Conservation (phyloP, 345 rosid genomes). For the Populus euphratica region DNA sequence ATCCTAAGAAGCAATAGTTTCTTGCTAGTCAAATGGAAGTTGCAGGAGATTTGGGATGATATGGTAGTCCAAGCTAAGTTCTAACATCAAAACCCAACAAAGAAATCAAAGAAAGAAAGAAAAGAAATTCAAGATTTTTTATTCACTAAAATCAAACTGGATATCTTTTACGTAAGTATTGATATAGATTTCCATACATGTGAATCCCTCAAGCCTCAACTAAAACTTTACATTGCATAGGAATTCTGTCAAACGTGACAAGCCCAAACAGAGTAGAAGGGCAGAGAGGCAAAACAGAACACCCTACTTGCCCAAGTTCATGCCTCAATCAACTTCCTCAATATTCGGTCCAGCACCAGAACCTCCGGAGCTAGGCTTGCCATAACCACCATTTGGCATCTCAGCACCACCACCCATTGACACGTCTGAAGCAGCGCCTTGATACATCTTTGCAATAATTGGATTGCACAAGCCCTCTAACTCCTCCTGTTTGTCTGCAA, state of each 20-base stretch:
- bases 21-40: not conserved
- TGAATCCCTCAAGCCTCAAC: not conserved
- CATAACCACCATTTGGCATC: constrained; percentile 5
- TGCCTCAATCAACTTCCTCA: constrained; percentile 20
- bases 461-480: constrained; percentile 12
- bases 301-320: not conserved
- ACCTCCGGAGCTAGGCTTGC: not conserved
- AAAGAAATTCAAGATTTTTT: not conserved
- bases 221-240: not conserved
- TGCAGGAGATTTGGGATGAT: not conserved
- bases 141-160: not conserved
- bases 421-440: constrained; percentile 6
- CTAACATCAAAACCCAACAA: not conserved
- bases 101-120: not conserved
- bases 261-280: not conserved
- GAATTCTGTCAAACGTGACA: not conserved
- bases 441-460: constrained; percentile 16
- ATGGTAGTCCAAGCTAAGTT: too few species aligned
- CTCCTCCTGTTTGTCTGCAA: constrained; percentile 20
- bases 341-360: constrained; percentile 21
- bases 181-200: not conserved
- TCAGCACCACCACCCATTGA: constrained; percentile 17
- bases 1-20: too few species aligned
- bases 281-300: not conserved
- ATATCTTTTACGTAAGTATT: not conserved